Percentiles rank a stretch among this genome's conserved stretches.
phyloP scores from a whole-genome alignment of 345 rosid genomes.

The Corymbia maculata region DNA sequence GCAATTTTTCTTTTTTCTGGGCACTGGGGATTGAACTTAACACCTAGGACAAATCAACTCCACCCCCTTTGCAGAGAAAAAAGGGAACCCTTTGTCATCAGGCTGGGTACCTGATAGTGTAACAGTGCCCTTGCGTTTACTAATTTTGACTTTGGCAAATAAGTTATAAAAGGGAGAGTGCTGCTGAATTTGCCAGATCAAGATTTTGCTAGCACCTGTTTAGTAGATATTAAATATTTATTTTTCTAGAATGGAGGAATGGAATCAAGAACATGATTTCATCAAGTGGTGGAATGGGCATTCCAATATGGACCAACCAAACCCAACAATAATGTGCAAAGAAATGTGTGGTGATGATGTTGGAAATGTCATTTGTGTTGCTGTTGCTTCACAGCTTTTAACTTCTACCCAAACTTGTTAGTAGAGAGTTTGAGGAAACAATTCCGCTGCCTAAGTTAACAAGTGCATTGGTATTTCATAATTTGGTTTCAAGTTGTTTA shows the following conservation, averaged over 20 bases:
- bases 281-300: neutral
- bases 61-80: neutral
- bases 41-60: neutral
- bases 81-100: neutral
- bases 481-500: neutral
- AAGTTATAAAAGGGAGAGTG: neutral
- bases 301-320: neutral
- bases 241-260: neutral
- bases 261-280: neutral
- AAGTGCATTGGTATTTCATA: neutral
- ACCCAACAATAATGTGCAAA: neutral
- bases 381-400: neutral
- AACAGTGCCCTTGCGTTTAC: neutral
- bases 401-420: neutral
- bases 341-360: neutral
- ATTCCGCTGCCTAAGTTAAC: neutral
- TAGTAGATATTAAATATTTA: neutral
- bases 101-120: neutral
- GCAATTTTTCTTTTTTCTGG: neutral
- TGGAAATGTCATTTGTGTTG: neutral
- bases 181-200: neutral
- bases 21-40: neutral
- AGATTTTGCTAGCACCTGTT: neutral
- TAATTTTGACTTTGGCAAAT: neutral
- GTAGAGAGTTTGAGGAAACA: neutral